These are phyloP conservation scores for Nicotiana benthamiana DNA, from an alignment of 257 asterid genomes.

Conservation along the genomic window DNA sequence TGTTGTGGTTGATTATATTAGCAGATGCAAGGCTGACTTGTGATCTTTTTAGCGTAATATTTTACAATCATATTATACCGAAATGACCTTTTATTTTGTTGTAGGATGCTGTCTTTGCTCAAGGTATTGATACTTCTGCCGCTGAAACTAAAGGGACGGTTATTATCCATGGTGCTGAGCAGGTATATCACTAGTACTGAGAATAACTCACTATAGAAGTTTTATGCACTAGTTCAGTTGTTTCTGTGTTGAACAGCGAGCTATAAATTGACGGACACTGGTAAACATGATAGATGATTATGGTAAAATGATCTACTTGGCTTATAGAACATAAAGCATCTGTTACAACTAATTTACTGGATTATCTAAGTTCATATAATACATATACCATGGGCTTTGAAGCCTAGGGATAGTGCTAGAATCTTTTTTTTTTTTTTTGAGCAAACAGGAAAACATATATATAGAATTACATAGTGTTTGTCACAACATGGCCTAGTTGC, in stretches of 20 bases:
- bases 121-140: constrained; percentile 93
- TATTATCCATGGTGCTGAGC: constrained; percentile 85
- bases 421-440: not conserved
- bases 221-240: not conserved
- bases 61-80: too few species aligned
- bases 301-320: too few species aligned
- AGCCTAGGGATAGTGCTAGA: not conserved
- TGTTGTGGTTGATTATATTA: too few species aligned
- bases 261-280: too few species aligned
- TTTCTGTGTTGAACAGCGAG: not conserved
- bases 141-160: constrained; percentile 99
- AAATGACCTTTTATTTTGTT: not conserved
- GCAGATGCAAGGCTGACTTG: too few species aligned
- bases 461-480: not conserved
- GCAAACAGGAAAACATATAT: too few species aligned
- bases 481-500: not conserved
- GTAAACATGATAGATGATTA: too few species aligned
- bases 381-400: not conserved
- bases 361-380: not conserved
- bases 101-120: constrained; percentile 89
- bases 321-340: not conserved
- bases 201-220: not conserved
- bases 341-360: not conserved
- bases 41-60: too few species aligned
- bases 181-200: constrained; percentile 32